Conservation (phyloP, 2,329 filamentous ascomycete species). For the Aspergillus carbonarius region DNA sequence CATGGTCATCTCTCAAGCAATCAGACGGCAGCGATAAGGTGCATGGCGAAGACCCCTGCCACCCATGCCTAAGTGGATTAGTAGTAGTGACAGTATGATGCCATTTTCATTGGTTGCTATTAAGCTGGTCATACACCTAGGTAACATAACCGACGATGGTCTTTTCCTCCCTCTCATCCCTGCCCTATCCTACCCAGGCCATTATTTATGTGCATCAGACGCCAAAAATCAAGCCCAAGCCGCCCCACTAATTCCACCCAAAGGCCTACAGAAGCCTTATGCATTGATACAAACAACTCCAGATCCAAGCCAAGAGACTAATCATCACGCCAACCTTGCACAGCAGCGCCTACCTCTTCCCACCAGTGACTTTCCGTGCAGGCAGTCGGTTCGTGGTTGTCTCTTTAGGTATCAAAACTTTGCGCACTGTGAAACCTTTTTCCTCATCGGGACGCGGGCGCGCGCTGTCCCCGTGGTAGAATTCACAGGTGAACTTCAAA, state of each 20-base stretch:
- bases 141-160: not conserved
- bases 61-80: not conserved
- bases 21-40: not conserved
- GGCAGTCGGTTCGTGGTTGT: constrained; percentile 27
- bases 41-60: not conserved
- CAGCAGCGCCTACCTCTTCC: constrained; percentile 9
- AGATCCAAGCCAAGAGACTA: not conserved
- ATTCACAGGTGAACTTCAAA: constrained; percentile 46
- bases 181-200: not conserved
- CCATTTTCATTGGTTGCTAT: not conserved
- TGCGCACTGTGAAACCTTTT: constrained; percentile 41
- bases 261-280: not conserved
- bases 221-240: not conserved
- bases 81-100: not conserved
- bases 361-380: constrained; percentile 17
- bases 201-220: not conserved
- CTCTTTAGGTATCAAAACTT: constrained; percentile 35
- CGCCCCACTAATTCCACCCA: not conserved
- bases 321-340: not conserved
- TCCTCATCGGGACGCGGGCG: constrained; percentile 42
- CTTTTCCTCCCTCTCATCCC: not conserved
- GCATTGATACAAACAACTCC: not conserved
- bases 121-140: not conserved
- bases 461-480: constrained; percentile 48
- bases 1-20: not conserved